Percentiles rank a stretch among this genome's conserved stretches.
Evolutionary conservation across 768 basidiomycete species (phyloP).

Genomic region (Boletus rubescentipes): DNA sequence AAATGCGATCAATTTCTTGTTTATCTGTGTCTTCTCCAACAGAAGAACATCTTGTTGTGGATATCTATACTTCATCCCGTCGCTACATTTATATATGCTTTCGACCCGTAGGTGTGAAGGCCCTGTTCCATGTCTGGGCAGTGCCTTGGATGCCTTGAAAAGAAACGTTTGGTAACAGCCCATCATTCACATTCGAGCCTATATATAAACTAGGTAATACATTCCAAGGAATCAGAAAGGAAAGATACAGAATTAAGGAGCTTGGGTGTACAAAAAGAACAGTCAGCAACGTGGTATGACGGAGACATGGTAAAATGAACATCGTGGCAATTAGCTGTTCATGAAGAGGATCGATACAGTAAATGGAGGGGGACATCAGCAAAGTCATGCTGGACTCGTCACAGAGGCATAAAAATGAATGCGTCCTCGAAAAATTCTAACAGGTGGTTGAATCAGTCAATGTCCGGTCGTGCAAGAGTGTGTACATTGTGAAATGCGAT

Average conservation of each 20-base stretch:
- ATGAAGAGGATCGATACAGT: slow-evolving; percentile 9
- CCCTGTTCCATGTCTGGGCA: too few species aligned
- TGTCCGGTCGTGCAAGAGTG: slow-evolving; percentile 11
- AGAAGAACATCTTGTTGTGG: neutral
- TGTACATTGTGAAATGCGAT: slow-evolving; percentile 15
- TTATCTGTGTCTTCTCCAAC: neutral
- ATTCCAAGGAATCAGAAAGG: slow-evolving; percentile 6
- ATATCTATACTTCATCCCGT: slow-evolving; percentile 8
- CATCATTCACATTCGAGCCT: too few species aligned
- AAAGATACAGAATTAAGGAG: slow-evolving; percentile 1
- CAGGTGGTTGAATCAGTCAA: slow-evolving; percentile 5
- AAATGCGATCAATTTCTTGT: neutral
- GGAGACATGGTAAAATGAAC: slow-evolving; percentile 3
- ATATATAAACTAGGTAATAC: slow-evolving; percentile 8
- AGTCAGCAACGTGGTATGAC: neutral
- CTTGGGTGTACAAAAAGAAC: neutral
- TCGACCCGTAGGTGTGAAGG: too few species aligned
- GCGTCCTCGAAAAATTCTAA: slow-evolving; percentile 5
- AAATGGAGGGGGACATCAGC: slow-evolving; percentile 4
- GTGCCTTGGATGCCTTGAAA: too few species aligned
- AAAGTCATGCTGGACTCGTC: slow-evolving; percentile 2
- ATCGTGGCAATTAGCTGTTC: slow-evolving; percentile 1
- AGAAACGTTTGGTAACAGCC: too few species aligned
- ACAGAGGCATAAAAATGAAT: neutral
- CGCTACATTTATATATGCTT: slow-evolving; percentile 6